Evolutionary conservation across 1,284 basidiomycete genomes (phyloP), one percentile per base, ranked within the genome.

Genomic region (Naganishia liquefaciens): DNA sequence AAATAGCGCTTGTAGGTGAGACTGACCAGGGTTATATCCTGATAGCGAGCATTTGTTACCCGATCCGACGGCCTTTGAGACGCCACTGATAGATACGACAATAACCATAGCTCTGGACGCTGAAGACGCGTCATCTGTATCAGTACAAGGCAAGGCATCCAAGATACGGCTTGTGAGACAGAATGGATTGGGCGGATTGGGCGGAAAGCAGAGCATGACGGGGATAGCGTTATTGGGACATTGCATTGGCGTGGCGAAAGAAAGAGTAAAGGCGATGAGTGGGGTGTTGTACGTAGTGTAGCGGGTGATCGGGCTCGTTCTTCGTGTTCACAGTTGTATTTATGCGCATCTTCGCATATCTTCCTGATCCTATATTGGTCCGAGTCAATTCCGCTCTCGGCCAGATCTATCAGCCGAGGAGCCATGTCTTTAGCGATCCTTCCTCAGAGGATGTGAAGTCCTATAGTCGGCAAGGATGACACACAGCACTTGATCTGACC

Each of bases 11-110:
- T 46, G 62, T 30, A 13, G n/a, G 52, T 25, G 49, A 39, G 28
- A 17, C 46, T 27, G 44, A 27, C 58, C n/a, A 15, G 9, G 33
- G 13, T 43, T 21, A 11, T 17, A 11, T 13, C 60, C n/a, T 33
- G 37, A 23, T 68, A 88, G 87, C 62, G 84, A 84, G 42, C 82
- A 87, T 51, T 77, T 94, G 15, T 80, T 97, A 1, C 82, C 87
- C 0, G 94, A 97, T 77, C 90, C 91, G 1, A 89, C 90, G 0
- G 84, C 91, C 0, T 96, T 96, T 76, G 94, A 98, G 78, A 49
- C 55, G 5, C 51, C 67, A 27, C 54, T 66, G 6, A 58, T 57
- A 47, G 46, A 55, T 13, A 66, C 64, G 1, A 66, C 62, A 17
- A 63, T 65, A 15, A 63, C 67, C 5, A 64, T 66, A 44, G 60